Percentiles rank a stretch among this genome's conserved stretches.
phyloP scores from a whole-genome alignment of 2,329 filamentous ascomycete species.

The Verticillium isaacii region DNA sequence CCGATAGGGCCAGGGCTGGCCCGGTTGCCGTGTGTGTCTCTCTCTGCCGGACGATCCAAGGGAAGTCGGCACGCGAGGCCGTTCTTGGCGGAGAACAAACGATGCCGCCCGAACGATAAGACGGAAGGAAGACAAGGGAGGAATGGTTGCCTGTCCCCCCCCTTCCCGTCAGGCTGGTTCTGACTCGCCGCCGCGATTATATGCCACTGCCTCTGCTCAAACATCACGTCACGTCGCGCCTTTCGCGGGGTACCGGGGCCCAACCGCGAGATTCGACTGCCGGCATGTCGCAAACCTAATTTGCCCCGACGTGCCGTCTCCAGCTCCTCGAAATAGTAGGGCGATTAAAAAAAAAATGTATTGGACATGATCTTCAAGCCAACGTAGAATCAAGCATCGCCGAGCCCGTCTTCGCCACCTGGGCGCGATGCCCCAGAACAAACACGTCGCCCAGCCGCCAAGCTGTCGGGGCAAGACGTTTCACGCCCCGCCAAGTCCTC shows the following conservation, averaged over 20 bases:
- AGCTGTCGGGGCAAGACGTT: not conserved
- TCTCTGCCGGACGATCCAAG: not conserved
- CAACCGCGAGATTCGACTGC: too few species aligned
- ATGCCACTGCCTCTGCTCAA: not conserved
- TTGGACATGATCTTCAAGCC: not conserved
- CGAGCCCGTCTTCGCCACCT: not conserved
- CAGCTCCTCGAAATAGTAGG: too few species aligned
- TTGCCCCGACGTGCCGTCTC: too few species aligned
- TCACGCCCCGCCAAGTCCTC: not conserved
- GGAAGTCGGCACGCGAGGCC: not conserved
- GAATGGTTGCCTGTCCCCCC: not conserved
- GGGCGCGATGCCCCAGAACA: not conserved
- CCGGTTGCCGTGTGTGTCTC: not conserved
- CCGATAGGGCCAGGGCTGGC: not conserved
- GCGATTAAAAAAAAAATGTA: not conserved
- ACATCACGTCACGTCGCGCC: not conserved
- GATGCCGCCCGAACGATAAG: not conserved
- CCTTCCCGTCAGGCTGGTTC: not conserved
- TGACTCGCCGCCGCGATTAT: not conserved
- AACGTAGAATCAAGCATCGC: not conserved
- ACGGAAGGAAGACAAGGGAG: not conserved
- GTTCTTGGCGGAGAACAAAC: not conserved
- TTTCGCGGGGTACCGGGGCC: too few species aligned
- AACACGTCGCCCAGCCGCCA: not conserved
- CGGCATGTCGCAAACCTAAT: too few species aligned